Base-by-base conservation (phyloP, 176 grass and related monocot genomes). In the Poa pratensis region DNA sequence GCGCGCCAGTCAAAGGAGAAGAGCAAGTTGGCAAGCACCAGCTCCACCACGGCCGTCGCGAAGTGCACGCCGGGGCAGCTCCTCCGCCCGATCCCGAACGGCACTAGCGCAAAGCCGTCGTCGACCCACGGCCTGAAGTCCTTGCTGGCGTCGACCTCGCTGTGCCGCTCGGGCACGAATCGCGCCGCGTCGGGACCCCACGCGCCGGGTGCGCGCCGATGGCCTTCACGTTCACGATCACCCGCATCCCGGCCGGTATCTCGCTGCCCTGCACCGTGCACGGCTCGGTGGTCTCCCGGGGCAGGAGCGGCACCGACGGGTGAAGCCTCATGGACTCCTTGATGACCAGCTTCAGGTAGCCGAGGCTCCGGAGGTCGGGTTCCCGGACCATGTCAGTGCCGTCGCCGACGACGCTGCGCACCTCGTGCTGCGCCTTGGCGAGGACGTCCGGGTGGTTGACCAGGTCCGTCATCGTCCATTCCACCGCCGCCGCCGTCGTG, bases 381-480 rank as follows among this genome's bases (percentile, higher is more conserved):
- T 97, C 92, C 34, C 84, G 68, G 14, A 91, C 72, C 71, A 86
- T 88, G 70, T 52, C 77, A 4, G 11, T 28, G 15, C 51, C 53
- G 28, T 48, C 49, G 6, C 32, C 48, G 13, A 77, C 49, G 5
- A 35, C 64, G 49, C 75, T 12, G 74, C 86, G 86, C 9, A 94
- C 84, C 75, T 97, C 90, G n/a, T 66, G 18, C 77, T 94, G 88
- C 42, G 69, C 90, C 80, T 85, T 90, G 59, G n/a, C 20, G 15
- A 97, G 78, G 30, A 83, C 61, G 26, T 60, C 54, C 8, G 88
- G 92, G 53, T 94, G 90, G 26, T 70, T 75, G 48, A 94, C 20
- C 1, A 97, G 78, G 58, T 92, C 86, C 14, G 88, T 87, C 95
- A 94, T 94, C 59, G 90, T 83, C 95, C 95, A 97, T 37, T 87